Conservation (phyloP, 2,329 filamentous ascomycete genomes). For the Setomelanomma holmii region DNA sequence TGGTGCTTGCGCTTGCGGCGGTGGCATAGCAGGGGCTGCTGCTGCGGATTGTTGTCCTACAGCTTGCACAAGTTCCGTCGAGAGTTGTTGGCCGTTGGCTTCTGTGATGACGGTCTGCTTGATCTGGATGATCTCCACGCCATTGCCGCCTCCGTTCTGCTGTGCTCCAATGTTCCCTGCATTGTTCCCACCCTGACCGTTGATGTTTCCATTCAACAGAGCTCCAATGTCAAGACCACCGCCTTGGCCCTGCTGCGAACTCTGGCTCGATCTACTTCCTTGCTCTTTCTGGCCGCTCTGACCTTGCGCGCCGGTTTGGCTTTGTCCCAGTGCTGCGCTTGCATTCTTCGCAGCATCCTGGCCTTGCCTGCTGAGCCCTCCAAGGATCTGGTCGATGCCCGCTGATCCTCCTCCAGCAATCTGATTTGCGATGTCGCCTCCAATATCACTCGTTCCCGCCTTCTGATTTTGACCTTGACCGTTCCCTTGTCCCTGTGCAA, state of each 20-base stretch:
- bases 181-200: constrained; percentile 3
- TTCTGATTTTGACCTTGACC: constrained; percentile 9
- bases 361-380: constrained; percentile 17
- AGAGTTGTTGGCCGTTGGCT: constrained; percentile 11
- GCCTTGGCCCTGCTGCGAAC: constrained; percentile 6
- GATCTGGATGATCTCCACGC: constrained; percentile 9
- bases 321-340: constrained; percentile 9
- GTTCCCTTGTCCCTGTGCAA: constrained; percentile 18
- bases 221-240: constrained; percentile 11
- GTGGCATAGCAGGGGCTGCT: constrained; percentile 6
- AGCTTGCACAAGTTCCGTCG: constrained; percentile 12
- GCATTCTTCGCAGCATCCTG: constrained; percentile 15
- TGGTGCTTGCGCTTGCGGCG: constrained; percentile 1
- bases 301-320: constrained; percentile 9
- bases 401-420: constrained; percentile 21
- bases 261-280: background rate
- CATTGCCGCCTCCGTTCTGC: constrained; percentile 8
- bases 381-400: constrained; percentile 16
- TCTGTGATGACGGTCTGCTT: constrained; percentile 12
- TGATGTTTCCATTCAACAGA: constrained; percentile 8
- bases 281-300: constrained; percentile 5
- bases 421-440: constrained; percentile 25
- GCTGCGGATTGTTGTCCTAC: constrained; percentile 12
- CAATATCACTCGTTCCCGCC: constrained; percentile 17
- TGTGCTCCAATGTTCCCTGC: constrained; percentile 16